Base-by-base conservation (phyloP, 805 yeast genomes). In the Middelhovenomyces tepae region DNA sequence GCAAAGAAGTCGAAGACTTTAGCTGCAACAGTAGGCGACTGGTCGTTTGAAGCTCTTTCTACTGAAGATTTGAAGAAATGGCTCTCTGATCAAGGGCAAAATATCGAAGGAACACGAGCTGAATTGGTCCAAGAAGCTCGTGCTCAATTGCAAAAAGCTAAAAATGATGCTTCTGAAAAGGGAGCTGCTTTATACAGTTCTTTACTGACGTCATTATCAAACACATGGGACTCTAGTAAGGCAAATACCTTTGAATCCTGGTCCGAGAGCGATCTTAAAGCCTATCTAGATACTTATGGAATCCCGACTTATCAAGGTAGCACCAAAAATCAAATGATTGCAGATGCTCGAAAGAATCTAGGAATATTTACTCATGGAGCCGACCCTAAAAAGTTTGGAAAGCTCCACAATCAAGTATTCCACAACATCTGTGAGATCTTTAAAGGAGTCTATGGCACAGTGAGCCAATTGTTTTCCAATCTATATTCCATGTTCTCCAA, bases 21-120 rank as follows among this genome's bases (percentile, higher is more conserved):
- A 35, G 46, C 49, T 8, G 59, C 69, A 35, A 57, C 64, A 9
- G 65, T 73, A 5, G 73, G 76, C 14, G 61, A 60, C 21, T 66
- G 69, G 67, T 54, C 72, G 36, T 75, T 73, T 48, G 59, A 66
- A 7, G 44, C 60, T 20, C 77, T 84, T 84, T 56, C 66, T 15
- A 48, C 53, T 6, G 64, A 64, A 6, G 72, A 69, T 31, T 52
- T 78, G 37, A 56, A 59, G 39, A 45, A 52, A 10, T 73, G 78
- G 73, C 57, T 78, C 37, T 47, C 58, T 22, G 58, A 65, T 24
- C 56, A 66, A 40, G 69, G 67, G 13, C 53, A 55, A 37, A 48
- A 54, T 30, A 54, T 60, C 14, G 52, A 51, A 19, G 71, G 64
- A 16, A 47, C 65, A 19, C 69, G 65, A 40, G 69, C 69, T 9